These are phyloP conservation scores for peach (Prunus persica) DNA, from an alignment of 306 rosid genomes.

Conservation along the genomic window Prunus_persica_NCBIv2 NC_034009.1:5509001-5509500, in stretches of 20 bases:
- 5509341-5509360: neutral
- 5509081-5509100: neutral
- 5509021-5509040: conserved; percentile 1
- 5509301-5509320: no score
- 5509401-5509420: no score
- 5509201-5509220: neutral
- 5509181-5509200: no score
- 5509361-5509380: neutral
- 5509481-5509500: neutral
- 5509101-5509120: neutral
- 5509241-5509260: no score
- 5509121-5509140: neutral
- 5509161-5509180: no score
- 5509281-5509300: no score
- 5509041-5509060: neutral
- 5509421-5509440: no score
- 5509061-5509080: neutral
- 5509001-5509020: neutral
- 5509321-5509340: neutral
- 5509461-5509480: neutral
- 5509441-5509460: neutral
- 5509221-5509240: neutral
- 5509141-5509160: neutral
- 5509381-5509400: no score
- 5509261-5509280: no score